Percentiles rank a stretch among this genome's conserved stretches.
Evolutionary conservation across 192 early-diverging fungal genomes (phyloP).

Genomic region (Coemansia sp.): DNA sequence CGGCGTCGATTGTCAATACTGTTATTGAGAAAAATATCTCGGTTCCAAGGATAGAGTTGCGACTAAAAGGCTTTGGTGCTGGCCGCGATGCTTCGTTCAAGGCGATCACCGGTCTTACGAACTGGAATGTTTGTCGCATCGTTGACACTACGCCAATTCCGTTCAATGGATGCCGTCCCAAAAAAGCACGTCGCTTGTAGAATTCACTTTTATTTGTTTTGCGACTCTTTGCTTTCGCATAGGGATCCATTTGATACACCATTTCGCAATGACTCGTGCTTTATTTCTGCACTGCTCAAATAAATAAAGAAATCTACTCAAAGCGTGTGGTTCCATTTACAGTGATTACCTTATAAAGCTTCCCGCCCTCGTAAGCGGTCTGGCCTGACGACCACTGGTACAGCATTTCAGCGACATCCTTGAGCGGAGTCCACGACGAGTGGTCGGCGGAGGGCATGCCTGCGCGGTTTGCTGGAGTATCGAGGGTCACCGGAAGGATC

Average conservation of each 20-base stretch:
- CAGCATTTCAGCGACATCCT: slow-evolving; percentile 58
- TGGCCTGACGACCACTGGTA: slow-evolving; percentile 29
- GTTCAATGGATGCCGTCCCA: slow-evolving; percentile 88
- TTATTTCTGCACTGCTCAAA: too few relatives aligned
- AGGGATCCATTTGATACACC: not conserved
- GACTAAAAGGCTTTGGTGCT: slow-evolving; percentile 87
- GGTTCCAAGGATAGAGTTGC: slow-evolving; percentile 68
- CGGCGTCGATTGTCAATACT: slow-evolving; percentile 66
- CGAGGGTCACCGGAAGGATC: slow-evolving; percentile 73
- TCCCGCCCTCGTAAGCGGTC: slow-evolving; percentile 27
- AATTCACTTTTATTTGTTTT: not conserved
- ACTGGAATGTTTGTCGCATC: slow-evolving; percentile 73
- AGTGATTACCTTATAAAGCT: slow-evolving; percentile 39
- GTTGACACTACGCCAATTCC: slow-evolving; percentile 89
- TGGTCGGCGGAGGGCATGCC: slow-evolving; percentile 82
- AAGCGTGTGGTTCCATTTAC: slow-evolving; percentile 20
- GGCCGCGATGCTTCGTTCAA: slow-evolving; percentile 91
- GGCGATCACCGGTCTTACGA: slow-evolving; percentile 70
- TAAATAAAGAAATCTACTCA: slow-evolving; percentile 4
- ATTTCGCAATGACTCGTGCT: too few relatives aligned
- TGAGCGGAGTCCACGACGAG: slow-evolving; percentile 81
- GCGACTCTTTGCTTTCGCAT: not conserved
- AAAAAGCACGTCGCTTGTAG: slow-evolving; percentile 84
- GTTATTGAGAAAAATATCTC: slow-evolving; percentile 66
- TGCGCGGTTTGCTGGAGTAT: slow-evolving; percentile 89